Conservation (phyloP, 2,329 filamentous ascomycete species). For the Cordyceps fumosorosea region DNA sequence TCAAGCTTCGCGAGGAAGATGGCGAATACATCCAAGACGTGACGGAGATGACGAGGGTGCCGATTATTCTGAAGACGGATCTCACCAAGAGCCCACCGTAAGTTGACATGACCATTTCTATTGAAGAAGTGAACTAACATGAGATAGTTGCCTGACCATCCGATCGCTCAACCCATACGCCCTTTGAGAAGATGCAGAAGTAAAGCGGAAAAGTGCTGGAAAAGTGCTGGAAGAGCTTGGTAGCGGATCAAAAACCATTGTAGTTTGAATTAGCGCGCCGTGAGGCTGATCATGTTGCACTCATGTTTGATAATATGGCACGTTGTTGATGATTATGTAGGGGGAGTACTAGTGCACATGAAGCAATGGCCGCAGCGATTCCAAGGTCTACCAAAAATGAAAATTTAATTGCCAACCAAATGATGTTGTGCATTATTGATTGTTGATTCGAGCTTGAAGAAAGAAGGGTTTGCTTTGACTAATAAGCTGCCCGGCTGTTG, state of each 20-base stretch:
- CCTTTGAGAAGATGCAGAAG: slow-evolving; percentile 32
- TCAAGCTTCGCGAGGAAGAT: slow-evolving; percentile 82
- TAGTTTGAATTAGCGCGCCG: slow-evolving; percentile 10
- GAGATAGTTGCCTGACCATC: slow-evolving; percentile 68
- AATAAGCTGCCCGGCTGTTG: no score
- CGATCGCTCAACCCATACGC: slow-evolving; percentile 77
- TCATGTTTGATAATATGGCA: slow-evolving; percentile 12
- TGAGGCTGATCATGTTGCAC: background rate
- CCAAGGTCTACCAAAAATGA: slow-evolving; percentile 2
- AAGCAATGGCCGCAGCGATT: background rate
- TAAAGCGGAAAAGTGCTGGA: background rate
- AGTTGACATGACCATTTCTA: slow-evolving; percentile 42
- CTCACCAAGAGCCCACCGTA: slow-evolving; percentile 98
- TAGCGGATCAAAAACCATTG: background rate
- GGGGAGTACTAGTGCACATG: slow-evolving; percentile 2
- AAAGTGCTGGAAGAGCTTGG: background rate
- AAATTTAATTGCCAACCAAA: slow-evolving; percentile 8
- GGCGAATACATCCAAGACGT: slow-evolving; percentile 98
- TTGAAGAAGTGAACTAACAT: slow-evolving; percentile 15
- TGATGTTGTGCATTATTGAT: no score
- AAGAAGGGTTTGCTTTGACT: no score
- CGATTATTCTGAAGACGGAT: slow-evolving; percentile 98
- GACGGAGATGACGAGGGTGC: slow-evolving; percentile 92
- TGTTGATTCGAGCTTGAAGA: no score
- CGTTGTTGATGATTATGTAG: background rate